phyloP scores from a whole-genome alignment of 257 asterid genomes.

The Gentiana macrophylla region DNA sequence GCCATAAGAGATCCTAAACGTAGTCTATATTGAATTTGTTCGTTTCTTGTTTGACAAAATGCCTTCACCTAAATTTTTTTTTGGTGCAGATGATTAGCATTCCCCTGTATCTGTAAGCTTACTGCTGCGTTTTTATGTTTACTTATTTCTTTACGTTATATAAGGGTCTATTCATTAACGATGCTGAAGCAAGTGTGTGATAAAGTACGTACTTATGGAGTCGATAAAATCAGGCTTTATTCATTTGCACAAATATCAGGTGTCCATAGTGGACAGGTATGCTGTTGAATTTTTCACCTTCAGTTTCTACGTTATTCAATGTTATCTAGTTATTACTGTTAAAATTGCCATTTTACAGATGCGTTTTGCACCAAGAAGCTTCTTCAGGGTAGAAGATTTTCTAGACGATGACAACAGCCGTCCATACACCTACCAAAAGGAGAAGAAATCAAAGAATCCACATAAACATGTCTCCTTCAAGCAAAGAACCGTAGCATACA shows the following conservation, averaged over 20 bases:
- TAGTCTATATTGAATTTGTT: not conserved
- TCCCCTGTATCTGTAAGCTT: not conserved
- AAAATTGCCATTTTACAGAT: slow-evolving; percentile 32
- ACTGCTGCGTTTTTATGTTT: not conserved
- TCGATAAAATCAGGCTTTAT: slow-evolving; percentile 26
- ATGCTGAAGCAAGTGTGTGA: slow-evolving; percentile 53
- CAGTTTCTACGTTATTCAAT: not conserved
- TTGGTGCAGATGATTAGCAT: not conserved
- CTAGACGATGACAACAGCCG: slow-evolving; percentile 82
- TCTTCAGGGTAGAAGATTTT: slow-evolving; percentile 92
- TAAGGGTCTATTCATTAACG: not conserved
- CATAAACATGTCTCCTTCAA: slow-evolving; percentile 77
- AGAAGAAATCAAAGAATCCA: slow-evolving; percentile 66
- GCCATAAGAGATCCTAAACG: too few species aligned
- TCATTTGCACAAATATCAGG: slow-evolving; percentile 24
- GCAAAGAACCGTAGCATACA: slow-evolving; percentile 77
- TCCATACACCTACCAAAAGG: slow-evolving; percentile 81
- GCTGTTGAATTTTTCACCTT: not conserved
- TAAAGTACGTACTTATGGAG: slow-evolving; percentile 26
- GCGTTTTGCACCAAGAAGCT: slow-evolving; percentile 67
- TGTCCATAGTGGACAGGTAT: slow-evolving; percentile 51
- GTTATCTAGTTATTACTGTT: not conserved
- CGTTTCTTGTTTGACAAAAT: not conserved
- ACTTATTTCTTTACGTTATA: not conserved
- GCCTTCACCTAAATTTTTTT: not conserved